Evolutionary conservation across 441 rosid species (phyloP).

Genomic region (Breynia disticha): DNA sequence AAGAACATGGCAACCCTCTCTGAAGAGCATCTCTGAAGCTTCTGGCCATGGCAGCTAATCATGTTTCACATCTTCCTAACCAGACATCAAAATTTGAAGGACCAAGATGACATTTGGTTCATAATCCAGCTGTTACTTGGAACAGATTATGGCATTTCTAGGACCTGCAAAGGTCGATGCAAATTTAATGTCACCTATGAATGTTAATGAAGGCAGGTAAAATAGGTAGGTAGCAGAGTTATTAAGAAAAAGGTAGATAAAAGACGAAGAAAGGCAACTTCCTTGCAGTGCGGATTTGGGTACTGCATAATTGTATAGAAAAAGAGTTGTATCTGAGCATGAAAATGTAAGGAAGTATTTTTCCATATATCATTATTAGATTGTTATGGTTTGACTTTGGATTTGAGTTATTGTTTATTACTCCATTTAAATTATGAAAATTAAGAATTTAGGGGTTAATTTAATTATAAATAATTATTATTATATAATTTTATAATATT

Average conservation of each 20-base stretch:
- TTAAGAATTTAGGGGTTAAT: no score
- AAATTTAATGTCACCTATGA: slow-evolving; percentile 7
- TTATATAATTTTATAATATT: no score
- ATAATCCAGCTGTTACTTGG: not conserved
- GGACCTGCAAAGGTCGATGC: slow-evolving; percentile 13
- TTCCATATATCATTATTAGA: not conserved
- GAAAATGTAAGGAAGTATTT: slow-evolving; percentile 16
- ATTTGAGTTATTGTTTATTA: no score
- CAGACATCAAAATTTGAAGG: not conserved
- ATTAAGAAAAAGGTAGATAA: no score
- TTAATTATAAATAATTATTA: no score
- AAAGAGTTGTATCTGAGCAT: slow-evolving; percentile 9
- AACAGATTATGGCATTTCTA: slow-evolving; percentile 7
- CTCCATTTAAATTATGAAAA: no score
- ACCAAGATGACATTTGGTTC: no score
- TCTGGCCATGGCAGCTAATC: slow-evolving; percentile 24
- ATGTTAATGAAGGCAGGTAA: slow-evolving; percentile 2
- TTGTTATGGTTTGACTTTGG: no score
- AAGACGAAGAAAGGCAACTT: not conserved
- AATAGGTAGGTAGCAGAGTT: slow-evolving; percentile 2
- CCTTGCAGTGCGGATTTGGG: slow-evolving; percentile 17
- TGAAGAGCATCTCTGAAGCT: slow-evolving; percentile 76
- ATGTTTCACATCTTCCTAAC: slow-evolving; percentile 4
- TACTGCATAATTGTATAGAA: slow-evolving; percentile 23
- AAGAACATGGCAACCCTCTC: slow-evolving; percentile 82